Evolutionary conservation across 116 monocot genomes (phyloP).

Genomic region (Iris pallida): DNA sequence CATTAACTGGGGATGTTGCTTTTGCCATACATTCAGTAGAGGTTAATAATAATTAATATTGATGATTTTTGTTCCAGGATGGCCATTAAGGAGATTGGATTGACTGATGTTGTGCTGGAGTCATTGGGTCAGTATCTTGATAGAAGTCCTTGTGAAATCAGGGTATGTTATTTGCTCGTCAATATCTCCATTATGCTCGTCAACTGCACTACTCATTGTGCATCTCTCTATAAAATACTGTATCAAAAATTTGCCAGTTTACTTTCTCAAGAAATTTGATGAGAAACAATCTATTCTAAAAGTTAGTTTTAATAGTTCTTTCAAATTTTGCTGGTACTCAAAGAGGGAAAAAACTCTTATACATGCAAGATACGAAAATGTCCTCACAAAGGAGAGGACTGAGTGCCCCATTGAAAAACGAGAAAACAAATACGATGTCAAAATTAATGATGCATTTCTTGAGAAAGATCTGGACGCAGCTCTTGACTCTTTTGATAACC

Average conservation of each 20-base stretch:
- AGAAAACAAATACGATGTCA: conserved; percentile 28
- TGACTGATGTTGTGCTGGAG: conserved; percentile 45
- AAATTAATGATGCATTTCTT: conserved; percentile 40
- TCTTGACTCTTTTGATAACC: conserved; percentile 96
- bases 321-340: conserved; percentile 36
- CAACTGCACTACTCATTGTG: not conserved
- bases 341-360: conserved; percentile 58
- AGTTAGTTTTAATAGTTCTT: conserved; percentile 27
- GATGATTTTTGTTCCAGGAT: conserved; percentile 26
- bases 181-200: not conserved
- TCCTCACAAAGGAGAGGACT: conserved; percentile 29
- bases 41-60: too few relatives aligned
- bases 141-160: conserved; percentile 51
- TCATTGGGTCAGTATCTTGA: conserved; percentile 45
- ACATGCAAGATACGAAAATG: conserved; percentile 83
- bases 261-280: conserved; percentile 7
- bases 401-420: conserved; percentile 35
- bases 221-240: not conserved
- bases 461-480: conserved; percentile 97
- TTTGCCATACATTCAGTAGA: too few relatives aligned
- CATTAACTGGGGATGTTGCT: too few relatives aligned
- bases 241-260: not conserved
- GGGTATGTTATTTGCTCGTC: conserved; percentile 21
- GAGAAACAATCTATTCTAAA: conserved; percentile 15
- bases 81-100: conserved; percentile 54